Percentiles rank a stretch among this genome's conserved stretches.
phyloP scores from a whole-genome alignment of 2,329 filamentous ascomycete species.

The Aspergillus thermomutatus region DNA sequence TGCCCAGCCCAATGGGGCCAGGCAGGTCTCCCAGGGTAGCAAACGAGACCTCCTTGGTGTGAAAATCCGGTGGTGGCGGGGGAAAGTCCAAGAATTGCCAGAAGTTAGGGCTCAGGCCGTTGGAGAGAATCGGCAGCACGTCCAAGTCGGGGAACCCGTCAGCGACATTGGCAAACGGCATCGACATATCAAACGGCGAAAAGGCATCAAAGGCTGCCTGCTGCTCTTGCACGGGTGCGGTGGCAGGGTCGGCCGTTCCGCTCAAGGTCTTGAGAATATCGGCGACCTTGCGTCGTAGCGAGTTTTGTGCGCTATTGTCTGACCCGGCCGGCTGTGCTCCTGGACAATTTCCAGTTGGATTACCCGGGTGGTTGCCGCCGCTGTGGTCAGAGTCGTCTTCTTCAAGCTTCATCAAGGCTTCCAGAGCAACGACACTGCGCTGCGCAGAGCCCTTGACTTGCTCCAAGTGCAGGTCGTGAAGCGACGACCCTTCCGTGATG shows the following conservation, averaged over 20 bases:
- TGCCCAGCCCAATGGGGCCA: not conserved
- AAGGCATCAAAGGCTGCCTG: not conserved
- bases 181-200: not conserved
- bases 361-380: not conserved
- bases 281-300: not conserved
- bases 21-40: not conserved
- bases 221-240: not conserved
- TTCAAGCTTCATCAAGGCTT: not conserved
- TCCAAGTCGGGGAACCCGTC: not conserved
- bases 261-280: not conserved
- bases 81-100: not conserved
- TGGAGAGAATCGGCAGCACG: not conserved
- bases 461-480: not conserved
- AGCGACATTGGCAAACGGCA: not conserved
- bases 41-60: not conserved
- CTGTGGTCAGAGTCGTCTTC: not conserved
- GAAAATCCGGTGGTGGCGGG: not conserved
- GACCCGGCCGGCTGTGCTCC: not conserved
- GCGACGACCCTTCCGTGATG: not conserved
- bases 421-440: not conserved
- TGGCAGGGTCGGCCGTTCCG: not conserved
- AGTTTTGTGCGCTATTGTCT: not conserved
- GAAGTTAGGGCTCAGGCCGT: not conserved
- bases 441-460: not conserved
- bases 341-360: not conserved